Conservation (phyloP, 2,329 filamentous ascomycete genomes). For the Hypoxylon sp. region DNA sequence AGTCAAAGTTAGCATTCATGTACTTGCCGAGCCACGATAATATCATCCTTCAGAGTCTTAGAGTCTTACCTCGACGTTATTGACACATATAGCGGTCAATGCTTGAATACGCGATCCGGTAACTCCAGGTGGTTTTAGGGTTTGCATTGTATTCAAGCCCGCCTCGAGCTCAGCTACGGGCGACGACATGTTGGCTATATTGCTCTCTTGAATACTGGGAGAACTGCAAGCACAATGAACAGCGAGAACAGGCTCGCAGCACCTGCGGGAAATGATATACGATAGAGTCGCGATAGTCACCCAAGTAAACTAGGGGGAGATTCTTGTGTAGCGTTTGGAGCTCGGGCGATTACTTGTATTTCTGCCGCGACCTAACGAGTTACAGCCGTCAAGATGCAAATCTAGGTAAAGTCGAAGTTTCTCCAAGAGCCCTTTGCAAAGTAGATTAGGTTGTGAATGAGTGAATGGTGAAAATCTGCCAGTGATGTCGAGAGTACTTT, state of each 20-base stretch:
- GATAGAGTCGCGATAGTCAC: constrained; percentile 48
- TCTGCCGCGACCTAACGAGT: constrained; percentile 50
- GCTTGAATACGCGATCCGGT: constrained; percentile 91
- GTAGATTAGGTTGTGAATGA: constrained; percentile 28
- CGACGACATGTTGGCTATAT: constrained; percentile 74
- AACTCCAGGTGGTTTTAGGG: constrained; percentile 92
- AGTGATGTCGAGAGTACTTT: constrained; percentile 30
- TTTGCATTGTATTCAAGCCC: constrained; percentile 91
- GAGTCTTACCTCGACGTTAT: constrained; percentile 86
- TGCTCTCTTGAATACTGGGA: constrained; percentile 42
- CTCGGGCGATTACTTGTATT: constrained; percentile 51
- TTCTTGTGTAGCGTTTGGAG: constrained; percentile 40
- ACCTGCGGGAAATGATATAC: constrained; percentile 45
- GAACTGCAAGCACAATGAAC: constrained; percentile 50
- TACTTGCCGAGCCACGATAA: constrained; percentile 26
- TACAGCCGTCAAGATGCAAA: constrained; percentile 51
- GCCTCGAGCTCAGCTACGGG: constrained; percentile 92
- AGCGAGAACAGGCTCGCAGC: constrained; percentile 49
- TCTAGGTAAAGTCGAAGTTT: constrained; percentile 48
- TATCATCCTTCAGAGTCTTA: constrained; percentile 12
- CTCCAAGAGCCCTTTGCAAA: constrained; percentile 40
- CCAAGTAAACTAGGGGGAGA: constrained; percentile 47
- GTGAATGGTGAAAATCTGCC: constrained; percentile 33
- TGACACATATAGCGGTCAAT: constrained; percentile 89
- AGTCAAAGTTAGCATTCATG: constrained; percentile 47